phyloP scores from a whole-genome alignment of 345 rosid species.

The Heritiera fomes region DNA sequence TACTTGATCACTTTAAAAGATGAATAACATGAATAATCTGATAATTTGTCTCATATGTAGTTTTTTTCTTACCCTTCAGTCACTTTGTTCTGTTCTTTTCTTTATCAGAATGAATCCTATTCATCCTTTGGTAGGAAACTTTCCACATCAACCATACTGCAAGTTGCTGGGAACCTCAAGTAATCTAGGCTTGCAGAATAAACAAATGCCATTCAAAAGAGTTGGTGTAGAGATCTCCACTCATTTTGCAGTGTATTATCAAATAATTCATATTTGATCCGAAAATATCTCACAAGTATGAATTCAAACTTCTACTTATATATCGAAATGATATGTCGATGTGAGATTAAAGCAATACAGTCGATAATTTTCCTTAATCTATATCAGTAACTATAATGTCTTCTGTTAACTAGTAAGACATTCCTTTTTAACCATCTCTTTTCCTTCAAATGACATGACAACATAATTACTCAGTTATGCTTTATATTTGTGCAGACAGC shows the following conservation, averaged over 20 bases:
- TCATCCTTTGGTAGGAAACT: constrained; percentile 15
- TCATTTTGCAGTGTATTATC: no score
- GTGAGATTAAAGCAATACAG: no score
- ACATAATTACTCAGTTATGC: not conserved
- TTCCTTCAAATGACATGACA: constrained; percentile 8
- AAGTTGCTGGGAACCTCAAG: constrained; percentile 8
- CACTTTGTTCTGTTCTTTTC: not conserved
- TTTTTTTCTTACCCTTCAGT: not conserved
- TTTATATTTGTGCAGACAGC: not conserved
- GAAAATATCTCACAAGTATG: no score
- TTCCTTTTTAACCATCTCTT: not conserved
- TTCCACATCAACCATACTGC: constrained; percentile 5
- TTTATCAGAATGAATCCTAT: constrained; percentile 4
- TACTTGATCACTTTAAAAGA: not conserved
- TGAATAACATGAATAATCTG: not conserved
- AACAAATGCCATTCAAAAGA: not conserved
- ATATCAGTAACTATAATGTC: not conserved
- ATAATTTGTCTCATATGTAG: not conserved
- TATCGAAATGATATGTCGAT: no score
- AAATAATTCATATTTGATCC: no score
- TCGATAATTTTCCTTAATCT: not conserved
- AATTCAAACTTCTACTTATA: no score
- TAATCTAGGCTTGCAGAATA: not conserved
- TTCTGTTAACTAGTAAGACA: not conserved
- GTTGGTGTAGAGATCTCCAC: no score